Percentiles rank a stretch among this genome's conserved stretches.
phyloP scores from a whole-genome alignment of 371 early-diverging fungal genomes.

The Saksenaea vasiformis region DNA sequence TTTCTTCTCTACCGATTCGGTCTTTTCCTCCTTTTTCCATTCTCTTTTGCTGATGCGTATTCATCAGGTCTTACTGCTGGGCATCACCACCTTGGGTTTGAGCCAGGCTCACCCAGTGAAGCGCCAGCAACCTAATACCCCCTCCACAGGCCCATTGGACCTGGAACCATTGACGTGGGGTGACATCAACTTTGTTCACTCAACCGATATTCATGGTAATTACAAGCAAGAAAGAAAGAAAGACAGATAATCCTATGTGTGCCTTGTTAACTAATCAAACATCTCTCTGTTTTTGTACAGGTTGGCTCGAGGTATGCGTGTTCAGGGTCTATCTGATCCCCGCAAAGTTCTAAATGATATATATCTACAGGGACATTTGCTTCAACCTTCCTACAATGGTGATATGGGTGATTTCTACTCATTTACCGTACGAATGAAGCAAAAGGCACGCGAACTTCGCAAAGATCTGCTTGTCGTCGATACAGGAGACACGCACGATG shows the following conservation, averaged over 20 bases:
- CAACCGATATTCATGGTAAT: constrained; percentile 51
- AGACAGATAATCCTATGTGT: no score
- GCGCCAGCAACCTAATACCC: constrained; percentile 38
- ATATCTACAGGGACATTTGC: constrained; percentile 33
- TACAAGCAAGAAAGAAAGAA: no score
- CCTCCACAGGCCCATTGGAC: constrained; percentile 25
- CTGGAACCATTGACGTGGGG: constrained; percentile 48
- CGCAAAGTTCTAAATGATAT: background rate
- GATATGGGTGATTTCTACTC: constrained; percentile 63
- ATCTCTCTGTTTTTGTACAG: constrained; percentile 11
- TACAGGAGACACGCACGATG: constrained; percentile 57
- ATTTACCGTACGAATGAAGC: constrained; percentile 52
- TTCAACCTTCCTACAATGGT: constrained; percentile 48
- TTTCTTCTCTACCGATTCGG: background rate
- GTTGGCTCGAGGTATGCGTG: constrained; percentile 37
- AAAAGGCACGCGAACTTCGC: constrained; percentile 41
- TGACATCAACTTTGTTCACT: constrained; percentile 53
- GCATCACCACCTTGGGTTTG: background rate
- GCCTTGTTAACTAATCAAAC: background rate
- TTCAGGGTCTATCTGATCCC: background rate
- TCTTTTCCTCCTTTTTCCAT: background rate
- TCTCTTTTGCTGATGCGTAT: background rate
- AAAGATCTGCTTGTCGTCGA: constrained; percentile 63
- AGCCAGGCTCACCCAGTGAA: background rate
- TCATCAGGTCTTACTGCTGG: background rate